Evolutionary conservation across 352 stramenopile genomes (phyloP).

Genomic region (Phytophthora vignae): DNA sequence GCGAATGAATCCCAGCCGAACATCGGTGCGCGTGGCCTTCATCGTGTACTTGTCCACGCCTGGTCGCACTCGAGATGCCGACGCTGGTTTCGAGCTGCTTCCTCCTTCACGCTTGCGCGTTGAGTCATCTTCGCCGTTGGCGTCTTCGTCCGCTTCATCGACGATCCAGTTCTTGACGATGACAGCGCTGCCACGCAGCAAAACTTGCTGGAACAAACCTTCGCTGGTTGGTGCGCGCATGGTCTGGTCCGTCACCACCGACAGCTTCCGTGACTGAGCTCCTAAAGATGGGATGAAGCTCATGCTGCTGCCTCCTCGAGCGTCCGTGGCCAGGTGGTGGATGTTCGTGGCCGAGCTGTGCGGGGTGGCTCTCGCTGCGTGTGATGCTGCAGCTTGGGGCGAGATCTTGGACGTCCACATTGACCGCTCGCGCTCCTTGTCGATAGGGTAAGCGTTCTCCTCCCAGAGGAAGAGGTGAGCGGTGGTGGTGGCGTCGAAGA

Average conservation of each 20-base stretch:
- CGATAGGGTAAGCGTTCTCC: conserved; percentile 12
- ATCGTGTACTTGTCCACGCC: conserved; percentile 45
- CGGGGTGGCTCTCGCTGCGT: conserved; percentile 5
- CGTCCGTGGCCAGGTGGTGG: conserved; percentile 3
- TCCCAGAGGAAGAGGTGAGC: conserved; percentile 78
- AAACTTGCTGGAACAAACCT: conserved; percentile 67
- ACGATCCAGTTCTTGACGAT: conserved; percentile 65
- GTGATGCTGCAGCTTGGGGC: conserved; percentile 28
- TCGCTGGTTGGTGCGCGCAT: conserved; percentile 58
- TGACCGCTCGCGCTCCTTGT: conserved; percentile 35
- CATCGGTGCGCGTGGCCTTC: conserved; percentile 49
- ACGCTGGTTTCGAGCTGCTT: conserved; percentile 5
- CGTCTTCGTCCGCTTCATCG: conserved; percentile 25
- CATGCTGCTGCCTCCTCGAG: conserved; percentile 17
- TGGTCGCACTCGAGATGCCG: conserved; percentile 6
- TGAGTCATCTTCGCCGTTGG: conserved; percentile 11
- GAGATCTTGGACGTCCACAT: conserved; percentile 83
- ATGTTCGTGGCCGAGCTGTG: conserved; percentile 18
- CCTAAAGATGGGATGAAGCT: conserved; percentile 43
- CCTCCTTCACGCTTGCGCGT: not conserved
- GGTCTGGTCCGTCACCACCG: conserved; percentile 68
- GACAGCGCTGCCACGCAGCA: conserved; percentile 52
- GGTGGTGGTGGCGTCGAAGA: conserved; percentile 66
- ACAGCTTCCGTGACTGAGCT: conserved; percentile 58
- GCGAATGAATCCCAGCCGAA: conserved; percentile 60